Evolutionary conservation across 306 rosid genomes (phyloP).

Genomic region (Dalbergia cochinchinensis): DNA sequence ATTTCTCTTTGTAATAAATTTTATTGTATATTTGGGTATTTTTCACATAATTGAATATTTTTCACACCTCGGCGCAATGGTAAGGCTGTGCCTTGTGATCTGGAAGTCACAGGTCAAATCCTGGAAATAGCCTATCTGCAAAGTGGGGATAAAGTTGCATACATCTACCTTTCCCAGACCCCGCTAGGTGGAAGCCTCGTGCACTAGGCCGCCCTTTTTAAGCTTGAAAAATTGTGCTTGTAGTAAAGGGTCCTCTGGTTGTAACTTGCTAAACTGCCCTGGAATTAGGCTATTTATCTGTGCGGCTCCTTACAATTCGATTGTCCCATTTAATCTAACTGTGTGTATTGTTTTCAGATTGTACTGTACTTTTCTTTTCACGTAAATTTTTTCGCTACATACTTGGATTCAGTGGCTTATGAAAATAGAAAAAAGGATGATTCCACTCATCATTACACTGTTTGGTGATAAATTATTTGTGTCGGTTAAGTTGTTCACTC

Average conservation of each 20-base stretch:
- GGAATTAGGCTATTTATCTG: slow-evolving; percentile 33
- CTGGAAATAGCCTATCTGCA: too few species aligned
- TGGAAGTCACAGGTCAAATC: too few species aligned
- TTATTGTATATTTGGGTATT: not conserved
- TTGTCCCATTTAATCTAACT: slow-evolving; percentile 6
- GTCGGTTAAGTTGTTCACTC: slow-evolving; percentile 19
- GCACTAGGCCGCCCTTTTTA: not conserved
- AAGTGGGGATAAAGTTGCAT: too few species aligned
- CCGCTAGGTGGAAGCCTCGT: too few species aligned
- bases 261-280: slow-evolving; percentile 9
- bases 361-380: slow-evolving; percentile 9
- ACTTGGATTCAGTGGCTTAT: slow-evolving; percentile 31
- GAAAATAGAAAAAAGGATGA: not conserved
- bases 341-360: slow-evolving; percentile 37
- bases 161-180: too few species aligned
- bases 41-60: not conserved
- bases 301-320: not conserved
- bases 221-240: slow-evolving; percentile 16
- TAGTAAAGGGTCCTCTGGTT: not conserved
- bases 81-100: too few species aligned
- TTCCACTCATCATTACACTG: slow-evolving; percentile 20
- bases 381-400: slow-evolving; percentile 22
- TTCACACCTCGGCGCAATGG: not conserved
- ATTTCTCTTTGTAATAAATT: slow-evolving; percentile 6
- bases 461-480: slow-evolving; percentile 43